These are phyloP conservation scores for Trichoderma sp. DNA, from an alignment of 2,329 filamentous ascomycete species.

Conservation along the genomic window DNA sequence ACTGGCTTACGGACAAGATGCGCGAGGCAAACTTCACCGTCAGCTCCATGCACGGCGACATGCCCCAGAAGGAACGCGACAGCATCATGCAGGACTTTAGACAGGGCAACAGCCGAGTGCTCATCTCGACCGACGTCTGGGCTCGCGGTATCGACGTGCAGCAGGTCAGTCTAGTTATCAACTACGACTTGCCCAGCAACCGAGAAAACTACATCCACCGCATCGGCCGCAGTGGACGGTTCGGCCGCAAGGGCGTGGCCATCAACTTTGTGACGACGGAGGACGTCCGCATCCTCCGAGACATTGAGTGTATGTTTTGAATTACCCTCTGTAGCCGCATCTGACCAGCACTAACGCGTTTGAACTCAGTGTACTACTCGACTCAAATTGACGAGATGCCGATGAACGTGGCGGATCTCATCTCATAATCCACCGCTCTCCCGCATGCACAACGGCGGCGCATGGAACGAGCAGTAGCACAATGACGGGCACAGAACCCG, in stretches of 20 bases:
- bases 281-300: conserved; percentile 93
- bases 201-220: conserved; percentile 99
- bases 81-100: conserved; percentile 99
- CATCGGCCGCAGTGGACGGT: conserved; percentile 92
- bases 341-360: background rate
- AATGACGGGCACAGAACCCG: conserved; percentile 4
- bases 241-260: conserved; percentile 96
- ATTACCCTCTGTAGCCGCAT: background rate
- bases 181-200: conserved; percentile 97
- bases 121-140: conserved; percentile 98
- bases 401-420: conserved; percentile 80
- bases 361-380: conserved; percentile 76
- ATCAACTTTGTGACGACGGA: conserved; percentile 99
- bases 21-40: conserved; percentile 98
- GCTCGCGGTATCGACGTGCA: conserved; percentile 98
- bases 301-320: conserved; percentile 78
- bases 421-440: conserved; percentile 45
- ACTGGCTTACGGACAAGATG: conserved; percentile 99
- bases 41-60: conserved; percentile 97
- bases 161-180: conserved; percentile 97
- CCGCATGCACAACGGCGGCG: background rate
- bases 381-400: conserved; percentile 99
- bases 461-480: background rate
- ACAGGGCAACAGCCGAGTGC: conserved; percentile 90
- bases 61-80: conserved; percentile 97